A percentile compares a stretch with the other conserved stretches of the same genome.
Evolutionary conservation across 441 rosid species (phyloP).

Genomic region (Biscutella laevigata): DNA sequence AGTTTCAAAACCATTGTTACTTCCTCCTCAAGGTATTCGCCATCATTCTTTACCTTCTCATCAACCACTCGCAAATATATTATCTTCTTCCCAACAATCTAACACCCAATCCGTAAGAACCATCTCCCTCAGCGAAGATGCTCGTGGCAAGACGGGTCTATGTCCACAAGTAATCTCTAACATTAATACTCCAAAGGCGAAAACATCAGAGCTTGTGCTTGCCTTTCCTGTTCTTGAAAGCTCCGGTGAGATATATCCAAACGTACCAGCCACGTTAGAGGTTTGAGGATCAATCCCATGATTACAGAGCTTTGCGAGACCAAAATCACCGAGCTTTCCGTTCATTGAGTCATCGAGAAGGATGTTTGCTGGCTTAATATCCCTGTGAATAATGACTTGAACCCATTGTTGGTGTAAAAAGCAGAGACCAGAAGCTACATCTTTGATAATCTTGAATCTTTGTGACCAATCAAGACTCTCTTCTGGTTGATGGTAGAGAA

Average conservation of each 20-base stretch:
- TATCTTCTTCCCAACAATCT: slow-evolving; percentile 31
- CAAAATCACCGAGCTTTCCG: slow-evolving; percentile 23
- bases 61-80: slow-evolving; percentile 28
- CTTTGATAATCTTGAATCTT: slow-evolving; percentile 37
- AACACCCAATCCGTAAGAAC: slow-evolving; percentile 40
- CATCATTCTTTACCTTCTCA: slow-evolving; percentile 24
- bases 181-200: slow-evolving; percentile 42
- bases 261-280: slow-evolving; percentile 18
- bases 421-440: slow-evolving; percentile 41
- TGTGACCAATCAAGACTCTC: slow-evolving; percentile 32
- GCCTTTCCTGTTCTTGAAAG: slow-evolving; percentile 36
- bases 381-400: slow-evolving; percentile 49
- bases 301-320: slow-evolving; percentile 19
- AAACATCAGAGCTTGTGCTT: slow-evolving; percentile 38
- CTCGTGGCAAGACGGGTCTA: slow-evolving; percentile 8
- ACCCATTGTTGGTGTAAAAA: slow-evolving; percentile 45
- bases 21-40: slow-evolving; percentile 25
- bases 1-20: slow-evolving; percentile 32
- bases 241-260: slow-evolving; percentile 49
- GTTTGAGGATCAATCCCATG: slow-evolving; percentile 20
- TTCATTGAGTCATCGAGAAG: slow-evolving; percentile 27
- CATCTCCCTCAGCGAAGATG: slow-evolving; percentile 17
- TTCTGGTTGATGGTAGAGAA: slow-evolving; percentile 13
- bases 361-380: slow-evolving; percentile 42
- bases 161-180: slow-evolving; percentile 51